Evolutionary conservation across 768 basidiomycete species (phyloP).

Genomic region (Leucocoprinus sp.): DNA sequence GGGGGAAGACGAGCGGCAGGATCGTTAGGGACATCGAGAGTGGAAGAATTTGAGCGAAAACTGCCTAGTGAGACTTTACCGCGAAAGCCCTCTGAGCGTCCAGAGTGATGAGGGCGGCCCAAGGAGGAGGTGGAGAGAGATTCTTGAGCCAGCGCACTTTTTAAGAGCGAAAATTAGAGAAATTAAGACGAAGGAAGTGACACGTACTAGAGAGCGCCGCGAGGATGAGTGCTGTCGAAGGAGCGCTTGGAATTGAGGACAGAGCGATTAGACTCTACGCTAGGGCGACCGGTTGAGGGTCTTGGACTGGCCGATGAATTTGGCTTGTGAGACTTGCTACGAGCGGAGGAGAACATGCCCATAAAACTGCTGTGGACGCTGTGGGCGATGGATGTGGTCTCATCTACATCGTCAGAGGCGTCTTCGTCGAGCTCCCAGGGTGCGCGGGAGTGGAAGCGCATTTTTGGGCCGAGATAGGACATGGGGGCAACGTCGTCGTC

Average conservation of each 20-base stretch:
- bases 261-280: constrained; percentile 54
- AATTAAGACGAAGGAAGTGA: constrained; percentile 7
- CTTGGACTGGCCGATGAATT: constrained; percentile 37
- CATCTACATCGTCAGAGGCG: constrained; percentile 36
- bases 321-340: constrained; percentile 31
- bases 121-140: constrained; percentile 51
- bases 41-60: constrained; percentile 26
- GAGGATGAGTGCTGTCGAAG: constrained; percentile 46
- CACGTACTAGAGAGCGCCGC: constrained; percentile 55
- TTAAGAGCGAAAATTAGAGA: constrained; percentile 19
- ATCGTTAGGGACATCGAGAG: constrained; percentile 20
- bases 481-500: constrained; percentile 43
- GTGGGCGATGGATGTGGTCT: constrained; percentile 30
- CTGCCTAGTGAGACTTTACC: constrained; percentile 38
- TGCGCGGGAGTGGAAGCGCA: constrained; percentile 73
- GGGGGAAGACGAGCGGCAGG: constrained; percentile 22
- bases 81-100: constrained; percentile 26
- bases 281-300: constrained; percentile 42
- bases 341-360: constrained; percentile 16
- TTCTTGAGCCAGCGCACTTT: constrained; percentile 54
- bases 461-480: constrained; percentile 74
- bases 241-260: constrained; percentile 44
- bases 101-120: constrained; percentile 24
- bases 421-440: constrained; percentile 71
- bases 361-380: constrained; percentile 20